phyloP scores from a whole-genome alignment of 805 yeast genomes.

The Zygoascus ofunaensis region DNA sequence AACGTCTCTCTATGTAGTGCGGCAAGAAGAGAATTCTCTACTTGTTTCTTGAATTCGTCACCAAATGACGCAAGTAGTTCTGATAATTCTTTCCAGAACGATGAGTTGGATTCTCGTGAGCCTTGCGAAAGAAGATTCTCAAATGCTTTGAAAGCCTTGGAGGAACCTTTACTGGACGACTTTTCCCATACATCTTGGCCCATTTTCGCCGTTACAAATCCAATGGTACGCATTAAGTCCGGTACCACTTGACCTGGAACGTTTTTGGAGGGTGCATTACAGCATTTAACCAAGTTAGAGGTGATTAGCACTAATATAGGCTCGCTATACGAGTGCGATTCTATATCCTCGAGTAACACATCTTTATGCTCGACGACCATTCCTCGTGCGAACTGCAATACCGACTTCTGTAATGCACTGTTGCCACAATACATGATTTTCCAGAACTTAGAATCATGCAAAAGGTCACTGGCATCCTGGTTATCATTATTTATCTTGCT shows the following conservation, averaged over 20 bases:
- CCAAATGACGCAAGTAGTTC: neutral
- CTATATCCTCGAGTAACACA: neutral
- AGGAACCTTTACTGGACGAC: neutral
- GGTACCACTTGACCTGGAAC: constrained; percentile 1
- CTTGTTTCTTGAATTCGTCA: neutral
- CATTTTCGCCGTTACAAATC: neutral
- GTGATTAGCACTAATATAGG: neutral
- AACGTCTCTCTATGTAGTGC: neutral
- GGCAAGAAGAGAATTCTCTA: neutral
- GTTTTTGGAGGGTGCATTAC: neutral
- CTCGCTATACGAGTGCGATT: neutral
- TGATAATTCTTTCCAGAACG: constrained; percentile 1
- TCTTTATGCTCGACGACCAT: constrained; percentile 18
- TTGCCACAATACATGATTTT: constrained; percentile 34
- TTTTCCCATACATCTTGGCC: neutral
- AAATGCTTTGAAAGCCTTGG: neutral
- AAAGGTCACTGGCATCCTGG: constrained; percentile 26
- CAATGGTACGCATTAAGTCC: neutral
- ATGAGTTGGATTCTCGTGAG: constrained; percentile 1
- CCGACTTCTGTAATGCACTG: constrained; percentile 35
- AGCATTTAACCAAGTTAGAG: constrained; percentile 1
- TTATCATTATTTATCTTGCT: constrained; percentile 4
- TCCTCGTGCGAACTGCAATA: constrained; percentile 32
- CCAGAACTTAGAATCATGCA: constrained; percentile 39
- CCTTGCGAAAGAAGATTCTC: neutral